phyloP scores from a whole-genome alignment of 2,329 filamentous ascomycete species.

The Purpureocillium lavendulum region DNA sequence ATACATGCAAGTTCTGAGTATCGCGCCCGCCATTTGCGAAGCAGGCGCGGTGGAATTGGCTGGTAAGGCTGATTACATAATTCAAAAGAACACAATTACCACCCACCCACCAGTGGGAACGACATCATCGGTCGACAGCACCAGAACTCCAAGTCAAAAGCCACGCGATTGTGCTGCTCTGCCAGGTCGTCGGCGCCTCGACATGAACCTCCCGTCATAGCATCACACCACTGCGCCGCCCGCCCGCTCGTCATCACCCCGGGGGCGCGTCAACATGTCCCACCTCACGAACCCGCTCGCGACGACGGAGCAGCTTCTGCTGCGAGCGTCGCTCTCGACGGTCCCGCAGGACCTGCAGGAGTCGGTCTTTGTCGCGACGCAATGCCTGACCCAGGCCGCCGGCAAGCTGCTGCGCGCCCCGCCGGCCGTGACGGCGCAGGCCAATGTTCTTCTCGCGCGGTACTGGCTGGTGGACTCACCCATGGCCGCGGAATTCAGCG shows the following conservation, averaged over 20 bases:
- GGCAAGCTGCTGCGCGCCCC: slow-evolving; percentile 76
- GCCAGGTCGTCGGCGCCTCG: too few species aligned
- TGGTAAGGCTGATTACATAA: too few species aligned
- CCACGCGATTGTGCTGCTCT: too few species aligned
- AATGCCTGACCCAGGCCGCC: slow-evolving; percentile 68
- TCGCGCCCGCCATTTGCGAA: too few species aligned
- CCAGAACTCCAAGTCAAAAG: too few species aligned
- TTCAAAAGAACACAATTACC: too few species aligned
- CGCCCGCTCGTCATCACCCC: not conserved
- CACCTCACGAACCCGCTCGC: slow-evolving; percentile 65
- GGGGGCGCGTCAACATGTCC: slow-evolving; percentile 40
- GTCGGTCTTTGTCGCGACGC: slow-evolving; percentile 61
- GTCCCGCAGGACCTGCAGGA: slow-evolving; percentile 64
- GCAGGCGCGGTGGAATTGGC: too few species aligned
- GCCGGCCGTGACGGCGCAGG: slow-evolving; percentile 78
- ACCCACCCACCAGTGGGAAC: too few species aligned
- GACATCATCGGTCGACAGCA: too few species aligned
- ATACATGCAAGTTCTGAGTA: too few species aligned
- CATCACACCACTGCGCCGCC: not conserved
- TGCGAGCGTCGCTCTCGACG: slow-evolving; percentile 44
- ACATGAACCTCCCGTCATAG: slow-evolving; percentile 3
- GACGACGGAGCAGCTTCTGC: slow-evolving; percentile 59
- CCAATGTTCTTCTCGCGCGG: slow-evolving; percentile 72
- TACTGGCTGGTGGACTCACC: slow-evolving; percentile 62
- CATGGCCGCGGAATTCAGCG: slow-evolving; percentile 50